phyloP scores from a whole-genome alignment of 306 rosid genomes.

The Fragaria iinumae region DNA sequence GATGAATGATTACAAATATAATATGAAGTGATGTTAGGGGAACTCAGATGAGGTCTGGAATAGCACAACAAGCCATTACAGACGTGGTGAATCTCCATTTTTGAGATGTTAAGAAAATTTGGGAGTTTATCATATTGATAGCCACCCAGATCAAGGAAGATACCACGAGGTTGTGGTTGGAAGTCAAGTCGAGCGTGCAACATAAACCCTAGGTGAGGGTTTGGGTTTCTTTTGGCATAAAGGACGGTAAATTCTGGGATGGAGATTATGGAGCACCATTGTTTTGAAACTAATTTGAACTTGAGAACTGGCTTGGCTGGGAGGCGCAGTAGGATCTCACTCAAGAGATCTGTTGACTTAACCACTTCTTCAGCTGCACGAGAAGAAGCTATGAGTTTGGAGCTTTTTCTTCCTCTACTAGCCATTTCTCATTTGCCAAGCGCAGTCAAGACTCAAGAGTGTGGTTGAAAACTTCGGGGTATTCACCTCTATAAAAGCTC shows the following conservation, averaged over 20 bases:
- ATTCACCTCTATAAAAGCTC: neutral
- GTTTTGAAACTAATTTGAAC: neutral
- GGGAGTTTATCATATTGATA: neutral
- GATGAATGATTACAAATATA: constrained; percentile 32
- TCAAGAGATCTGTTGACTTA: neutral
- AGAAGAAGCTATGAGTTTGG: neutral
- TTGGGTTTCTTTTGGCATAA: neutral
- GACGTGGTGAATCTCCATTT: constrained; percentile 19
- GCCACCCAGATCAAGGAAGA: constrained; percentile 11
- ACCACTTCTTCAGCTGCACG: constrained; percentile 6
- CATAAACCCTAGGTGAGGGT: neutral
- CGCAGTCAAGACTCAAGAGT: neutral
- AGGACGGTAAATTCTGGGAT: neutral
- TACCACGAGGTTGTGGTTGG: neutral
- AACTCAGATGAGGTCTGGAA: neutral
- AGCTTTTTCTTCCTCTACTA: neutral
- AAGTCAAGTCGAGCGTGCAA: neutral
- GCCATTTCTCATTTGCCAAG: neutral
- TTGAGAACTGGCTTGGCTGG: neutral
- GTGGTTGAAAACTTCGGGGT: neutral
- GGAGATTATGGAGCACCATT: constrained; percentile 8
- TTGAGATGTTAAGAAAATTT: neutral
- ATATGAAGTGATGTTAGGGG: constrained; percentile 12
- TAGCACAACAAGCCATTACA: constrained; percentile 37
- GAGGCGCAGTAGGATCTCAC: constrained; percentile 5